A percentile compares a stretch with the other conserved stretches of the same genome.
Conservation (phyloP, 169 alveolate genomes). For the Plasmodium yoelii region DNA sequence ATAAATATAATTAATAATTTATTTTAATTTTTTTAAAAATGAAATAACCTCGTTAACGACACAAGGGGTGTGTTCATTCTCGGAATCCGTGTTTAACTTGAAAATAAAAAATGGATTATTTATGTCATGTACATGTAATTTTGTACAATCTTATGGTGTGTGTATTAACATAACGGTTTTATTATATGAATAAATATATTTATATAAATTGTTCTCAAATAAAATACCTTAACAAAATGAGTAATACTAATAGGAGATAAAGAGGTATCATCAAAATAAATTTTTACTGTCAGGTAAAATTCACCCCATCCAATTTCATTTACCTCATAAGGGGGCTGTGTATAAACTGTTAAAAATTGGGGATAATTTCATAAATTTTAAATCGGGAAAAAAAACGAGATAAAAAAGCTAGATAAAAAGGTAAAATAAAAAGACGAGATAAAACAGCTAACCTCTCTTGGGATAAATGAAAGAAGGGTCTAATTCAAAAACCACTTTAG, state of each 20-base stretch:
- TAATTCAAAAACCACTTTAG: constrained; percentile 91
- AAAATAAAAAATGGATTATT: constrained; percentile 1
- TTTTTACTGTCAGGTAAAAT: constrained; percentile 82
- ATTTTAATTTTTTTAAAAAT: too few relatives aligned
- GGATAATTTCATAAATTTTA: neutral
- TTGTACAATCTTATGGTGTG: neutral
- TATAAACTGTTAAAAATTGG: constrained; percentile 67
- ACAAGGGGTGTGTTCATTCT: constrained; percentile 26
- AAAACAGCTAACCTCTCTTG: constrained; percentile 78
- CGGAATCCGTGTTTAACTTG: constrained; percentile 50
- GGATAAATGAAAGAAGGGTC: constrained; percentile 95
- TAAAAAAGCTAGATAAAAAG: too few relatives aligned
- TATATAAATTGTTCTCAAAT: neutral
- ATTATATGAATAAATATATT: neutral
- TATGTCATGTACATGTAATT: neutral
- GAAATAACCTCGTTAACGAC: constrained; percentile 66
- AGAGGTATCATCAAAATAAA: constrained; percentile 82
- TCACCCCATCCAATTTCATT: constrained; percentile 90
- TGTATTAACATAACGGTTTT: too few relatives aligned
- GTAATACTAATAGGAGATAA: constrained; percentile 82
- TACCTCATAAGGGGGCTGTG: constrained; percentile 86
- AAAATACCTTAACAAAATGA: constrained; percentile 78
- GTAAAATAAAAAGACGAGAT: neutral
- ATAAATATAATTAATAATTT: too few relatives aligned
- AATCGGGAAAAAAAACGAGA: neutral